Percentiles rank a stretch among this genome's conserved stretches.
Conservation (phyloP, 2,329 filamentous ascomycete genomes). For the Trichoderma koningii region DNA sequence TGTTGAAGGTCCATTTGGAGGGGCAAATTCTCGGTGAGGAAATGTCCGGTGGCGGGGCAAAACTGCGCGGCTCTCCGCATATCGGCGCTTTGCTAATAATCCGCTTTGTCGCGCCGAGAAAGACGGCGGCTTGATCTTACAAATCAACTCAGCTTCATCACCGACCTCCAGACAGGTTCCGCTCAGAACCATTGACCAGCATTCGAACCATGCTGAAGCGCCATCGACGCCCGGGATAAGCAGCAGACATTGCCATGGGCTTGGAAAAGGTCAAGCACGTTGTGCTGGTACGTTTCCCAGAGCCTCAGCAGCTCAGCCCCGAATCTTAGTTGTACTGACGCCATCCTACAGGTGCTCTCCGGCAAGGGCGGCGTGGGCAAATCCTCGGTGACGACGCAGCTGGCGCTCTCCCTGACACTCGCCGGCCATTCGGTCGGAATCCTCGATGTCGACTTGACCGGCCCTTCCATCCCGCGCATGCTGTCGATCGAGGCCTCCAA, state of each 20-base stretch:
- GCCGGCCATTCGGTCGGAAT: conserved; percentile 89
- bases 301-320: too few species aligned
- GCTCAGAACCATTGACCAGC: background rate
- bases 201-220: background rate
- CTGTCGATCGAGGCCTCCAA: conserved; percentile 87
- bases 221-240: conserved; percentile 3
- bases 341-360: conserved; percentile 67
- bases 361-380: conserved; percentile 98
- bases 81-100: conserved; percentile 31
- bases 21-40: background rate
- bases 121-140: conserved; percentile 18
- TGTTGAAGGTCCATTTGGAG: background rate
- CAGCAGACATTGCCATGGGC: conserved; percentile 36
- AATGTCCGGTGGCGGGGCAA: conserved; percentile 10
- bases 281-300: conserved; percentile 58
- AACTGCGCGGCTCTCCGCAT: conserved; percentile 1
- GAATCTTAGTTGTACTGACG: background rate
- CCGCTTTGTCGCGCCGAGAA: background rate
- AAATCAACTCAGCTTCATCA: conserved; percentile 18
- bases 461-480: conserved; percentile 93
- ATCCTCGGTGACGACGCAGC: conserved; percentile 94
- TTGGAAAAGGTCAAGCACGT: conserved; percentile 70
- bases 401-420: conserved; percentile 84
- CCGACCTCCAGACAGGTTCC: background rate
- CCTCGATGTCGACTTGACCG: conserved; percentile 93